These are phyloP conservation scores for Panus rudis DNA, from an alignment of 768 basidiomycete species.

Conservation along the genomic window DNA sequence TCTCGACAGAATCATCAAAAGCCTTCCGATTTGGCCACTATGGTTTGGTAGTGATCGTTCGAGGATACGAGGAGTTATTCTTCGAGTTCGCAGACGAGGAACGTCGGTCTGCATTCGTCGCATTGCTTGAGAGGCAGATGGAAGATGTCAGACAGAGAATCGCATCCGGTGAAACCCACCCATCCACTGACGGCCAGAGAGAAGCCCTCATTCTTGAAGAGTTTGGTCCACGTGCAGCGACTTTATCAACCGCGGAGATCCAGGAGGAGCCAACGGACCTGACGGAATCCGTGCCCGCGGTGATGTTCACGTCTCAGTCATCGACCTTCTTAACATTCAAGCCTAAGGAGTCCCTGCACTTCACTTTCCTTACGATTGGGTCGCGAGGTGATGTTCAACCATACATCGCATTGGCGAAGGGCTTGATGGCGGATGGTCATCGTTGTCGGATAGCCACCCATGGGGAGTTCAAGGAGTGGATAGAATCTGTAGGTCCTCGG, in stretches of 20 bases:
- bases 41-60: slow-evolving; percentile 85
- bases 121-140: slow-evolving; percentile 71
- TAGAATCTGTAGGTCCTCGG: slow-evolving; percentile 70
- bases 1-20: slow-evolving; percentile 77
- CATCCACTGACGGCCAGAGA: slow-evolving; percentile 42
- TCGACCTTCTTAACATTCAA: slow-evolving; percentile 97
- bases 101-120: slow-evolving; percentile 71
- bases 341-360: slow-evolving; percentile 74
- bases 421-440: slow-evolving; percentile 86
- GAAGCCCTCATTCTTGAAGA: slow-evolving; percentile 83
- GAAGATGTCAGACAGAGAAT: slow-evolving; percentile 57
- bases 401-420: slow-evolving; percentile 93
- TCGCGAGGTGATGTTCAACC: slow-evolving; percentile 97
- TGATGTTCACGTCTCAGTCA: slow-evolving; percentile 95
- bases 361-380: slow-evolving; percentile 95
- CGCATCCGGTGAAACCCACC: slow-evolving; percentile 34
- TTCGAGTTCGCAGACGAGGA: slow-evolving; percentile 86
- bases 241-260: slow-evolving; percentile 24
- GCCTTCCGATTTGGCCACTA: slow-evolving; percentile 87
- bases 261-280: slow-evolving; percentile 19
- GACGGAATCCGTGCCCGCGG: slow-evolving; percentile 72
- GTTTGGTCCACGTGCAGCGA: slow-evolving; percentile 55
- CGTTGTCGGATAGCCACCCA: slow-evolving; percentile 88
- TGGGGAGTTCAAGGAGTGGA: slow-evolving; percentile 91
- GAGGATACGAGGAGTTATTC: slow-evolving; percentile 96